phyloP scores from a whole-genome alignment of 441 rosid species.

The Manihot esculenta region DNA sequence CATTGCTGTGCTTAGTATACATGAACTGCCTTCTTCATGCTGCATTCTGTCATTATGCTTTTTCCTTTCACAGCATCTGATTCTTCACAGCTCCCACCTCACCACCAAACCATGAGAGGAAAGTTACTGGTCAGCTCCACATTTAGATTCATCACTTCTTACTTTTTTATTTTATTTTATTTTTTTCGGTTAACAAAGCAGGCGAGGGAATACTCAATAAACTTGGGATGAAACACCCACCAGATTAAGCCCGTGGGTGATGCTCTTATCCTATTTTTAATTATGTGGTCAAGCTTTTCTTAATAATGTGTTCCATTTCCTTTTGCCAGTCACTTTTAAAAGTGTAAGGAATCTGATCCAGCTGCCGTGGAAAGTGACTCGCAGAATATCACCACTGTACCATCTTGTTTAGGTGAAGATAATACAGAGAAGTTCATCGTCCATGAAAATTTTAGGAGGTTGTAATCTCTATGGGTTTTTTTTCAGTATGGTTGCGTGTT shows the following conservation, averaged over 20 bases:
- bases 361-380: no score
- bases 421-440: neutral
- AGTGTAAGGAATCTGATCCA: conserved; percentile 22
- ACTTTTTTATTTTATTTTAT: neutral
- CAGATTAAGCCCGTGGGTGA: no score
- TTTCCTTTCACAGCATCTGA: neutral
- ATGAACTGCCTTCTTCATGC: neutral
- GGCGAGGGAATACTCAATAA: no score
- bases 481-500: neutral
- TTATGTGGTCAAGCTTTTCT: neutral
- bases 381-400: neutral
- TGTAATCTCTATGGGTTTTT: no score
- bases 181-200: no score
- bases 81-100: neutral
- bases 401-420: neutral
- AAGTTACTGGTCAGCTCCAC: neutral
- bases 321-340: conserved; percentile 32
- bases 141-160: neutral
- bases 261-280: neutral
- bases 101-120: neutral
- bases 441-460: neutral
- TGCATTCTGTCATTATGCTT: neutral
- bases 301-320: neutral
- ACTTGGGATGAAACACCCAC: no score
- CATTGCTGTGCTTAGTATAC: neutral